Evolutionary conservation across 345 rosid genomes (phyloP), one percentile per base, ranked within the genome.

Genomic region (Salix udensis): DNA sequence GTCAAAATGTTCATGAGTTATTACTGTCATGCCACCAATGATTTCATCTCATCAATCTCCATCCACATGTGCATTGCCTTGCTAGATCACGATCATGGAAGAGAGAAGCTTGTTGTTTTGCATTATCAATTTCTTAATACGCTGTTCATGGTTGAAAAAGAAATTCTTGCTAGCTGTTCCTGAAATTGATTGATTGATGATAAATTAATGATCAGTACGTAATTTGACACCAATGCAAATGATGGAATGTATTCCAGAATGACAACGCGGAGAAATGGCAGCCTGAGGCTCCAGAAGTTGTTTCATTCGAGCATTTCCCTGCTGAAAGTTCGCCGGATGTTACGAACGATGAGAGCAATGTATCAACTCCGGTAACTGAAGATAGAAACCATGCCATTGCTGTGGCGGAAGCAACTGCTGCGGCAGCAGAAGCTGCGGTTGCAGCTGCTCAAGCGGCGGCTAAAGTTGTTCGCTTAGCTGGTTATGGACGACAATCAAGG

Each of bases 381-480:
- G 97, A 90, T 70, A 87, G 89, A 80, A 86, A 87, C 48, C 97
- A 92, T 67, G 97, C 93, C 2, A 90, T 93, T 61, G 97, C 94
- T 4, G 97, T 93, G 18, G 99, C 99, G 3, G 87, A 84, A 76
- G 98, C 98, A 2, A 92, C 98, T 11, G 98, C 99, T 4, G 99
- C 94, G 0, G 98, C 98, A 0, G 98, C 98, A 0, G 93, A 93
- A 78, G 98, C 98, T 0, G 98, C 98, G 0, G 96, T 90, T 26
- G 96, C 92, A 2, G 99, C 99, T 0, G 99, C 99, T 31, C 94
- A 91, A 83, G 98, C 98, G 0, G 99, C 99, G 0, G 97, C 98
- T 5, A 93, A 91, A 85, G 98, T 90, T 42, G 97, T 96, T 55
- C 81, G 94, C 19, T 81, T 96, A 79, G 97, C 98, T 7, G 98